These are phyloP conservation scores for Xylaria hypoxylon DNA, from an alignment of 2,329 filamentous ascomycete species.

Conservation along the genomic window DNA sequence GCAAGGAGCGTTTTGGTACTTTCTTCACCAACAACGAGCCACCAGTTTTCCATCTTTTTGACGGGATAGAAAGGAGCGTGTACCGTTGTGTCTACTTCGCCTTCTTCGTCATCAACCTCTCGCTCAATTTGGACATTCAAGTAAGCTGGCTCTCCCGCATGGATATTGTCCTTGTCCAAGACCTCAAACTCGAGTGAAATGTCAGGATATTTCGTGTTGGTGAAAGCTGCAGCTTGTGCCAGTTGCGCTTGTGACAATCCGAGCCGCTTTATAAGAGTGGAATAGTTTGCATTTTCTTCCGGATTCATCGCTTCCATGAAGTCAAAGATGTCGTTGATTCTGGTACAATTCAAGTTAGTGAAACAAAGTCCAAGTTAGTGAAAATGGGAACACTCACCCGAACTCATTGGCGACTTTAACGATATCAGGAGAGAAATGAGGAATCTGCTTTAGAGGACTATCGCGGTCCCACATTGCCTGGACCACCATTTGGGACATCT, in stretches of 20 bases:
- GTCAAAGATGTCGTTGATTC: slow-evolving; percentile 93
- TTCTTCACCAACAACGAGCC: slow-evolving; percentile 95
- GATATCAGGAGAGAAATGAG: slow-evolving; percentile 86
- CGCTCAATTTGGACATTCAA: slow-evolving; percentile 87
- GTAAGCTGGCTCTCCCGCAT: slow-evolving; percentile 82
- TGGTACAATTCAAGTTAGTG: slow-evolving; percentile 52
- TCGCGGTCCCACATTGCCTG: slow-evolving; percentile 99
- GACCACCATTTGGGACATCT: slow-evolving; percentile 99
- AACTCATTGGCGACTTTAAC: slow-evolving; percentile 85
- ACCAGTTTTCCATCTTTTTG: slow-evolving; percentile 98
- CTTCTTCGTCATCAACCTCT: slow-evolving; percentile 76
- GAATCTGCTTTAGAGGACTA: slow-evolving; percentile 96
- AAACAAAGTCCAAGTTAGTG: not conserved
- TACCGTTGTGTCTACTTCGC: slow-evolving; percentile 82
- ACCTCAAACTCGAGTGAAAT: slow-evolving; percentile 91
- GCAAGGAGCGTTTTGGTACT: slow-evolving; percentile 86
- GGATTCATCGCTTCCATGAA: slow-evolving; percentile 99
- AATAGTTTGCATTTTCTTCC: slow-evolving; percentile 87
- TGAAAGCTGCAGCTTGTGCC: slow-evolving; percentile 90
- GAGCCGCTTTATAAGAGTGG: slow-evolving; percentile 79
- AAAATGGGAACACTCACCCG: slow-evolving; percentile 64
- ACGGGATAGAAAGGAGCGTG: slow-evolving; percentile 94
- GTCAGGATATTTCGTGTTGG: slow-evolving; percentile 95
- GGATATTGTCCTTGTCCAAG: slow-evolving; percentile 82
- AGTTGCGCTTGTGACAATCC: slow-evolving; percentile 85